Evolutionary conservation across 2,329 filamentous ascomycete genomes (phyloP).

Genomic region (Colletotrichum brevisporum): DNA sequence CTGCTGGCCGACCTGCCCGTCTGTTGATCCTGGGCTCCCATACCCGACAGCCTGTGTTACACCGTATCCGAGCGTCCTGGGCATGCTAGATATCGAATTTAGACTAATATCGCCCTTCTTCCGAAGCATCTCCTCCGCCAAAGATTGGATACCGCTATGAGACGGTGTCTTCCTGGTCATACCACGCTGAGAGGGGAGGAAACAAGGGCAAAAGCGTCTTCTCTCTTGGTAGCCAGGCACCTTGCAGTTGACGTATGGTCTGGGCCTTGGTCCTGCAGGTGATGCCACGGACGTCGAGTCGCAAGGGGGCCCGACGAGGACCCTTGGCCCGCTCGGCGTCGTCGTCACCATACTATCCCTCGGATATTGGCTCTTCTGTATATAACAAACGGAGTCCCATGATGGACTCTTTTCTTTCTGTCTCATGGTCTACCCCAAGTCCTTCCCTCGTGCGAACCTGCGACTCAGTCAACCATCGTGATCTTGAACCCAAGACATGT

Average conservation of each 20-base stretch:
- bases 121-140: neutral
- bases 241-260: constrained; percentile 9
- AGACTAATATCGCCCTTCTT: constrained; percentile 24
- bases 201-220: neutral
- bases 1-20: constrained; percentile 3
- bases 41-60: neutral
- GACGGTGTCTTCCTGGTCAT: constrained; percentile 1
- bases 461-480: constrained; percentile 25
- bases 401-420: constrained; percentile 23
- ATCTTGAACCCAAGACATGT: constrained; percentile 38
- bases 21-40: constrained; percentile 13
- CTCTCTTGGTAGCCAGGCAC: neutral
- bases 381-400: constrained; percentile 31
- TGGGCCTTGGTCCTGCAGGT: constrained; percentile 1
- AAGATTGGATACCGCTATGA: constrained; percentile 21
- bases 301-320: neutral
- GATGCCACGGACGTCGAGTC: neutral
- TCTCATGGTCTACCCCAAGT: constrained; percentile 18
- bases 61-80: constrained; percentile 1
- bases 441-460: constrained; percentile 15
- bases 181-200: neutral
- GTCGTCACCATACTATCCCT: neutral
- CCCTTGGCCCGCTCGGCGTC: neutral
- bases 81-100: constrained; percentile 2
- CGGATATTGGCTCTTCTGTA: neutral